Evolutionary conservation across 2,329 filamentous ascomycete genomes (phyloP).

Genomic region (Xylaria multiplex): DNA sequence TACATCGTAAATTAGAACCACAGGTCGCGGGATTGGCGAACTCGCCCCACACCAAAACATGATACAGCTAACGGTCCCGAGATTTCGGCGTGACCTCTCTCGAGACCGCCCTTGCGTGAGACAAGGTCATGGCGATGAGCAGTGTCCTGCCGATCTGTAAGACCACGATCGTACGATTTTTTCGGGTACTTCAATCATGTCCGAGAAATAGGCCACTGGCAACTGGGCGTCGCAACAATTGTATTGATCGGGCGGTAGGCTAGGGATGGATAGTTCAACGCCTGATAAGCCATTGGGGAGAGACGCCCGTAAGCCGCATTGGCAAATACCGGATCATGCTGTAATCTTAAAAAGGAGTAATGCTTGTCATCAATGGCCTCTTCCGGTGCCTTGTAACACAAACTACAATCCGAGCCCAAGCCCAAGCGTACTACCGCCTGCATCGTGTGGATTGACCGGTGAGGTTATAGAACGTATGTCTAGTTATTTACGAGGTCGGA

Average conservation of each 20-base stretch:
- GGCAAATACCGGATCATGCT: constrained; percentile 2
- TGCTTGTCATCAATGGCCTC: constrained; percentile 7
- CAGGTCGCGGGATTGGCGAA: constrained; percentile 12
- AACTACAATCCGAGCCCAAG: constrained; percentile 3
- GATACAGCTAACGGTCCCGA: constrained; percentile 2
- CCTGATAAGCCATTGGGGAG: constrained; percentile 14
- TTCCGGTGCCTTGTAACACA: constrained; percentile 14
- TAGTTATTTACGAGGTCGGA: constrained; percentile 3
- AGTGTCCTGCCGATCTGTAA: constrained; percentile 19
- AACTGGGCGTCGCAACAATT: constrained; percentile 9
- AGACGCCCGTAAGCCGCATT: constrained; percentile 11
- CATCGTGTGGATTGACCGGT: constrained; percentile 19
- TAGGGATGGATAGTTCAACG: constrained; percentile 9
- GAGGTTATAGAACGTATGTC: constrained; percentile 8
- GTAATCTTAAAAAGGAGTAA: background rate
- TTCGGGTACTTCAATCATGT: background rate
- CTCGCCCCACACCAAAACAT: constrained; percentile 23
- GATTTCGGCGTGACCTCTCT: constrained; percentile 4
- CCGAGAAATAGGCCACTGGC: constrained; percentile 1
- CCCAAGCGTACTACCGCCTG: constrained; percentile 1
- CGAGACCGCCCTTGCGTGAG: background rate
- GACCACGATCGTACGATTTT: constrained; percentile 30
- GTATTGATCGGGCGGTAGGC: constrained; percentile 4
- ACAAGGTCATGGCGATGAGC: constrained; percentile 7
- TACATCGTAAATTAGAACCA: background rate